These are phyloP conservation scores for Tagetes patula DNA, from an alignment of 129 eudicot genomes.

Conservation along the genomic window DNA sequence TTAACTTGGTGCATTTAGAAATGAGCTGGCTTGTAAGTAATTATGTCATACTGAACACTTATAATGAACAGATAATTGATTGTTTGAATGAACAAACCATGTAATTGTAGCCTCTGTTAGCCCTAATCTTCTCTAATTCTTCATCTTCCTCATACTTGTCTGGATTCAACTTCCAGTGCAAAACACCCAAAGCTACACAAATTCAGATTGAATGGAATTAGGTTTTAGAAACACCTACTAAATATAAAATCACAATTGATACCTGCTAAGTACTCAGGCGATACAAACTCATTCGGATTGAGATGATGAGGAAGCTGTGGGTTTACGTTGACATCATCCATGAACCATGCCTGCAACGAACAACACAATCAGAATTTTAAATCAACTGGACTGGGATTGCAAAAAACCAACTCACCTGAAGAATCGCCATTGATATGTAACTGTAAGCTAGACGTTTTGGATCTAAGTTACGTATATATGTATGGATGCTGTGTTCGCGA, in stretches of 20 bases:
- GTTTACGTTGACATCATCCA: conserved; percentile 66
- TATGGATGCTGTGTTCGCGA: conserved; percentile 14
- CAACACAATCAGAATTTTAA: not conserved
- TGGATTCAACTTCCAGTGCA: conserved; percentile 78
- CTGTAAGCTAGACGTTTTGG: not conserved
- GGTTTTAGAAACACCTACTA: not conserved
- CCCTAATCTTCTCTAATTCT: conserved; percentile 64
- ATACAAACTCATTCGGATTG: conserved; percentile 57
- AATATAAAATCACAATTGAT: too few relatives aligned
- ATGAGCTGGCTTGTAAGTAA: not conserved
- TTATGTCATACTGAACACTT: not conserved
- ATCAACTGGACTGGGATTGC: not conserved
- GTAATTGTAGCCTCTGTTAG: conserved; percentile 75
- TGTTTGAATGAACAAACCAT: conserved; percentile 35
- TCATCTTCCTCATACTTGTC: conserved; percentile 68
- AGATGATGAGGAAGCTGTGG: conserved; percentile 85
- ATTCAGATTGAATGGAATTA: not conserved
- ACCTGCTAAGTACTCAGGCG: conserved; percentile 62
- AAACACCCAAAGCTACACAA: conserved; percentile 63
- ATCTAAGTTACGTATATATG: not conserved
- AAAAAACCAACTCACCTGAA: conserved; percentile 20
- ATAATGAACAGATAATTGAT: not conserved
- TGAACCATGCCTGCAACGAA: conserved; percentile 75
- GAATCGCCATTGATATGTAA: conserved; percentile 27
- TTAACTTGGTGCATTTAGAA: not conserved